Evolutionary conservation across 495 filamentous ascomycete species (phyloP).

Genomic region (Bryoglossum gracile): DNA sequence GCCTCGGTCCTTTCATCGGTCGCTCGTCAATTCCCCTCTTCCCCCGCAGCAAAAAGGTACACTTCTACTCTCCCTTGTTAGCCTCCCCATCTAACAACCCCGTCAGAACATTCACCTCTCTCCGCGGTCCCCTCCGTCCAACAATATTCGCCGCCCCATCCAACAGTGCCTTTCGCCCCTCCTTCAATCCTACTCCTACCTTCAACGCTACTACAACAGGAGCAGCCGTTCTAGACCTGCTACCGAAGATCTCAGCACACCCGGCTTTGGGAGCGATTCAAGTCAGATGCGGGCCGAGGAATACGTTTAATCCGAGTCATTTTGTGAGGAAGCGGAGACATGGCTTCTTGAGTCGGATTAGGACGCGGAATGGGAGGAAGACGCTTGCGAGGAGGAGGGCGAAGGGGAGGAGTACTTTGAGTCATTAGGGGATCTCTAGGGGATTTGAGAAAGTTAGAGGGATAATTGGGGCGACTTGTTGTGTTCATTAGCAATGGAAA

Average conservation of each 20-base stretch:
- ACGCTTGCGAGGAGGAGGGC: constrained; percentile 49
- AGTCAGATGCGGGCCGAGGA: constrained; percentile 46
- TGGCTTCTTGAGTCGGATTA: constrained; percentile 57
- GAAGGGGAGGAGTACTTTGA: constrained; percentile 57
- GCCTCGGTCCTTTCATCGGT: neutral
- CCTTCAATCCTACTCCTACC: constrained; percentile 18
- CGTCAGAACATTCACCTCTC: constrained; percentile 32
- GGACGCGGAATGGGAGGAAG: constrained; percentile 47
- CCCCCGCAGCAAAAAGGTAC: constrained; percentile 10
- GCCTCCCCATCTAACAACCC: neutral
- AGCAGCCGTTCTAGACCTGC: constrained; percentile 36
- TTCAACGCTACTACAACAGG: constrained; percentile 26
- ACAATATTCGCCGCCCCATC: constrained; percentile 26
- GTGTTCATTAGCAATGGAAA: neutral
- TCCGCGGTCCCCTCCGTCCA: constrained; percentile 28
- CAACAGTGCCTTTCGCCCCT: constrained; percentile 26
- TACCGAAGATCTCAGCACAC: constrained; percentile 45
- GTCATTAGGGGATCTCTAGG: constrained; percentile 44
- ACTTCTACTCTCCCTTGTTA: too few relatives aligned
- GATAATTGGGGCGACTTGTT: neutral
- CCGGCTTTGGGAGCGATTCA: constrained; percentile 39
- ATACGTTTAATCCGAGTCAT: constrained; percentile 61
- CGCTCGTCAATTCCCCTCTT: too few relatives aligned
- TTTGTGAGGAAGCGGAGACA: constrained; percentile 63
- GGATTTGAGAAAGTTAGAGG: neutral